Evolutionary conservation across 2,329 filamentous ascomycete genomes (phyloP).

Genomic region (Myriangium duriaei): DNA sequence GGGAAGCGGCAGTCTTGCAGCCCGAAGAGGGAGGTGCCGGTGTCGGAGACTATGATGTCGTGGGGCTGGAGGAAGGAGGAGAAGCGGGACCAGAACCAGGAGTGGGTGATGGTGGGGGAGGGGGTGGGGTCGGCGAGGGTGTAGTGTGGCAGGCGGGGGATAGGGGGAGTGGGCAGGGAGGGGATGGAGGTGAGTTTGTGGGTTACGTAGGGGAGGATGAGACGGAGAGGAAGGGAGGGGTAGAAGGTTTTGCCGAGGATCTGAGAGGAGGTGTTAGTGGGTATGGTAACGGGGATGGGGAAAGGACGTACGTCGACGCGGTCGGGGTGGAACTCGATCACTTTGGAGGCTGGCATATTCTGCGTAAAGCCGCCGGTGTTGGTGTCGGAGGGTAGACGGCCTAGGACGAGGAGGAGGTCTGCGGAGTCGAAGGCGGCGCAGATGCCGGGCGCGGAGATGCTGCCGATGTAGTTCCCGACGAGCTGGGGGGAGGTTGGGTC

Average conservation of each 20-base stretch:
- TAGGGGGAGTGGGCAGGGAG: slow-evolving; percentile 16
- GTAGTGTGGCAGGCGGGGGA: slow-evolving; percentile 20
- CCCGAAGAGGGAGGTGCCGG: slow-evolving; percentile 29
- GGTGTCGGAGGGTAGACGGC: slow-evolving; percentile 30
- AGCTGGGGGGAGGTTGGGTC: slow-evolving; percentile 30
- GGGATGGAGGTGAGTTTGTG: too few species aligned
- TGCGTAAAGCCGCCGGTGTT: slow-evolving; percentile 31
- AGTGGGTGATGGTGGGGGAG: slow-evolving; percentile 30
- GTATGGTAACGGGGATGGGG: neutral
- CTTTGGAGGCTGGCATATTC: slow-evolving; percentile 19
- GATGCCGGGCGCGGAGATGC: slow-evolving; percentile 26
- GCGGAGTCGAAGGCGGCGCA: slow-evolving; percentile 23
- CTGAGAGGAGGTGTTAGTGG: too few species aligned
- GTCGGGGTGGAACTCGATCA: slow-evolving; percentile 26
- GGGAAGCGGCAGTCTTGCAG: slow-evolving; percentile 22
- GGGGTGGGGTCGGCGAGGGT: slow-evolving; percentile 21
- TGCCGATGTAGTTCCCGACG: slow-evolving; percentile 31
- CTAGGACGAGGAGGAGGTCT: slow-evolving; percentile 28
- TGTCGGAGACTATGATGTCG: slow-evolving; percentile 31
- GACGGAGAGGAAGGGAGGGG: neutral
- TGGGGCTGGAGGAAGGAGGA: slow-evolving; percentile 24
- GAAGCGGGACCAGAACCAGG: slow-evolving; percentile 28
- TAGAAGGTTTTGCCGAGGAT: slow-evolving; percentile 1
- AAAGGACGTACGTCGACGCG: slow-evolving; percentile 22
- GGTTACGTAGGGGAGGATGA: too few species aligned